Evolutionary conservation across 2,329 filamentous ascomycete genomes (phyloP).

Genomic region (Colletotrichum cereale): DNA sequence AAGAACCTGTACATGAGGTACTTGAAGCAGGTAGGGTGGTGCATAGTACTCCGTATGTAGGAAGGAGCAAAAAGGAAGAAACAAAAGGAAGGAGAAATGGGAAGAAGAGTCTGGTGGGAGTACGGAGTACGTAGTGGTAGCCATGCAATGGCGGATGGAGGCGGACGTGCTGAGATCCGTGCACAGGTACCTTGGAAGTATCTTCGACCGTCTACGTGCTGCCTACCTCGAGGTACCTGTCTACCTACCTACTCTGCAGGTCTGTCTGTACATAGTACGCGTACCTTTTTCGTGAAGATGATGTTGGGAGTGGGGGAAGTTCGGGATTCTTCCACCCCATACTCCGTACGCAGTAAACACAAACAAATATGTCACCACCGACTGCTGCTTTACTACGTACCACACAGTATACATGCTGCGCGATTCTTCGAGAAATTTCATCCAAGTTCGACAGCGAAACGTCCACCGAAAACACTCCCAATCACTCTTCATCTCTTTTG

Average conservation of each 20-base stretch:
- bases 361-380: slow-evolving; percentile 10
- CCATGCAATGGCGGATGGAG: neutral
- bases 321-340: slow-evolving; percentile 2
- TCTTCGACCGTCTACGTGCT: neutral
- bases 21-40: slow-evolving; percentile 5
- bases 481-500: neutral
- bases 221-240: neutral
- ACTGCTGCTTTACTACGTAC: neutral
- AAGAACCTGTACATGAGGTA: too few relatives aligned
- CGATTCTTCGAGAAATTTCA: slow-evolving; percentile 32
- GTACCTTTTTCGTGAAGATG: neutral
- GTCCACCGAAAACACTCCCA: neutral
- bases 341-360: neutral
- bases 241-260: neutral
- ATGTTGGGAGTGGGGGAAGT: slow-evolving; percentile 7
- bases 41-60: too few relatives aligned
- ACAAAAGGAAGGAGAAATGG: neutral
- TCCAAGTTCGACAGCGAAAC: neutral
- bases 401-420: too few relatives aligned
- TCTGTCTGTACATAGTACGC: neutral
- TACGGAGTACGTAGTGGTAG: too few relatives aligned
- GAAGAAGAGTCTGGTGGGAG: neutral
- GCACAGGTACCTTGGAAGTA: slow-evolving; percentile 36
- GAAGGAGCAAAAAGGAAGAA: neutral
- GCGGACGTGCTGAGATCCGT: slow-evolving; percentile 6